These are phyloP conservation scores for Larix sibirica DNA, from an alignment of 83 land plant species.

Conservation along the genomic window DNA sequence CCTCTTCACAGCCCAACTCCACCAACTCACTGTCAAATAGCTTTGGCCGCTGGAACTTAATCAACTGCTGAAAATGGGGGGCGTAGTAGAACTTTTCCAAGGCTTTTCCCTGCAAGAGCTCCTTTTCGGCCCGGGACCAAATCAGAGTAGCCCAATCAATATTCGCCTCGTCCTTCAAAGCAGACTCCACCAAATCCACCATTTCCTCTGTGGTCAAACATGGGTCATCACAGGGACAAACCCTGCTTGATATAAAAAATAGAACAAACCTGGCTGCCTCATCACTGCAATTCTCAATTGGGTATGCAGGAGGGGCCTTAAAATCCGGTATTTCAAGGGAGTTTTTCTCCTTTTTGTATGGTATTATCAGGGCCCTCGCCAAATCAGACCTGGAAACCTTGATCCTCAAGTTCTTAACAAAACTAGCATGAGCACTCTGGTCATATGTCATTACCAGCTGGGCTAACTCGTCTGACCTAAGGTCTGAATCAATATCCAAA, in stretches of 20 bases:
- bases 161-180: slow-evolving; percentile 1
- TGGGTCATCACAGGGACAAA: slow-evolving; percentile 22
- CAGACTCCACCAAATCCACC: slow-evolving; percentile 2
- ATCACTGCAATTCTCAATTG: not conserved
- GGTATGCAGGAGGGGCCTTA: not conserved
- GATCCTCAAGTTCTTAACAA: slow-evolving; percentile 31
- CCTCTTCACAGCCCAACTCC: slow-evolving; percentile 12
- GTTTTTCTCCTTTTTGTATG: slow-evolving; percentile 29
- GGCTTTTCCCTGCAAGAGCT: slow-evolving; percentile 28
- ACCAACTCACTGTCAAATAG: slow-evolving; percentile 18
- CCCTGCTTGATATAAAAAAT: slow-evolving; percentile 38
- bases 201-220: not conserved
- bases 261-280: slow-evolving; percentile 24
- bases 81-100: slow-evolving; percentile 58
- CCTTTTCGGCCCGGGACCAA: slow-evolving; percentile 70
- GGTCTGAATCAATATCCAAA: slow-evolving; percentile 33
- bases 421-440: slow-evolving; percentile 9
- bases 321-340: not conserved
- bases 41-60: slow-evolving; percentile 34
- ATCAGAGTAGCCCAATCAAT: slow-evolving; percentile 37
- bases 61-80: slow-evolving; percentile 53
- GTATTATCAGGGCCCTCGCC: slow-evolving; percentile 48
- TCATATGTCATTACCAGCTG: slow-evolving; percentile 38
- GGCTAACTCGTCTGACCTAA: slow-evolving; percentile 40
- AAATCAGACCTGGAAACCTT: slow-evolving; percentile 49